These are phyloP conservation scores for Umbelopsis sp. DNA, from an alignment of 192 early-diverging fungal species.

Conservation along the genomic window DNA sequence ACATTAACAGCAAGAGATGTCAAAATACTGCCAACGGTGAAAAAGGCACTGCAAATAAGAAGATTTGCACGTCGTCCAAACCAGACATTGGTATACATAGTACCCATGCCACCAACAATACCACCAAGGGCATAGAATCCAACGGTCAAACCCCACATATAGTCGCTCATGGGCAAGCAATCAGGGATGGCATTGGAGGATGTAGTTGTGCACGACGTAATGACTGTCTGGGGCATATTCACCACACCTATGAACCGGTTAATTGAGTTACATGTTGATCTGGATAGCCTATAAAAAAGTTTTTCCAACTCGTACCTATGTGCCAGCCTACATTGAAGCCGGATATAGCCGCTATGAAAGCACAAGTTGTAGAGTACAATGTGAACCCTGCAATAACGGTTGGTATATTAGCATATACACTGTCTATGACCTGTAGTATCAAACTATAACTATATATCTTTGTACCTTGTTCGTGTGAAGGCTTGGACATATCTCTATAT, in stretches of 20 bases:
- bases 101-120: conserved; percentile 54
- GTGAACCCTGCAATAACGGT: conserved; percentile 29
- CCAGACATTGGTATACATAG: conserved; percentile 41
- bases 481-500: background rate
- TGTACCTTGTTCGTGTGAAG: conserved; percentile 12
- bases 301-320: conserved; percentile 24
- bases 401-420: conserved; percentile 5
- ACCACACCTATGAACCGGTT: conserved; percentile 30
- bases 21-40: conserved; percentile 65
- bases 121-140: conserved; percentile 57
- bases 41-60: conserved; percentile 66
- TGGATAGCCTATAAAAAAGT: background rate
- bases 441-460: background rate
- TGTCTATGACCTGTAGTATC: background rate
- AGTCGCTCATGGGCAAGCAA: conserved; percentile 38
- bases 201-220: conserved; percentile 25
- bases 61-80: conserved; percentile 59
- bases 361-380: conserved; percentile 27
- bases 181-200: conserved; percentile 18
- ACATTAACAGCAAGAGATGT: conserved; percentile 65
- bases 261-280: background rate
- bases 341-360: conserved; percentile 31
- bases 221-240: conserved; percentile 31
- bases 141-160: conserved; percentile 49
- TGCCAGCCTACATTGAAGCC: conserved; percentile 37